Evolutionary conservation across 2,329 filamentous ascomycete species (phyloP).

Genomic region (Cladophialophora bantiana): DNA sequence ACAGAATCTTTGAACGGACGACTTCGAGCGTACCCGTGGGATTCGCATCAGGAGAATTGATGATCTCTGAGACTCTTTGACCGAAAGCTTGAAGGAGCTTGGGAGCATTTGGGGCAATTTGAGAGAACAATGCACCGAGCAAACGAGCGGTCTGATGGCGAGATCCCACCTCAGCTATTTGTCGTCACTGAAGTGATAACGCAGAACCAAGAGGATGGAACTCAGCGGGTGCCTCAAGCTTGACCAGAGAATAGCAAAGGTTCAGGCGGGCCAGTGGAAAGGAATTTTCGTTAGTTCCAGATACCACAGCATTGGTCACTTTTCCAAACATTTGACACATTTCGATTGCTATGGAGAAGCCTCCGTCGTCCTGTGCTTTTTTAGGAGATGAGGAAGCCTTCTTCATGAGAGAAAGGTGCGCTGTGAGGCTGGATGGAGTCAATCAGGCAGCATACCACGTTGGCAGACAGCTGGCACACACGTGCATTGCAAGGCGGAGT

Average conservation of each 20-base stretch:
- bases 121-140: constrained; percentile 52
- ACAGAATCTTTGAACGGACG: constrained; percentile 40
- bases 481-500: background rate
- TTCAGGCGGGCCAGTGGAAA: constrained; percentile 45
- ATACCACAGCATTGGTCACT: constrained; percentile 4
- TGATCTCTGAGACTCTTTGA: constrained; percentile 45
- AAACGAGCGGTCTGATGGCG: constrained; percentile 49
- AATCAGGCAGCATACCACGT: background rate
- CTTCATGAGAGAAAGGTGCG: background rate
- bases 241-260: constrained; percentile 54
- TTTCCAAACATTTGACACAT: constrained; percentile 10
- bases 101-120: constrained; percentile 44
- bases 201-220: constrained; percentile 44
- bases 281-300: constrained; percentile 23
- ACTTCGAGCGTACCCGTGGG: constrained; percentile 4
- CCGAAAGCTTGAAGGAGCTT: constrained; percentile 48
- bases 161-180: constrained; percentile 49
- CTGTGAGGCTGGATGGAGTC: background rate
- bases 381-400: background rate
- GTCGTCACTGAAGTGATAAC: constrained; percentile 44
- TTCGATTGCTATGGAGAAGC: background rate
- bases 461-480: too few relatives aligned
- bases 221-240: constrained; percentile 51
- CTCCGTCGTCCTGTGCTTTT: background rate
- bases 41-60: constrained; percentile 23